phyloP scores from a whole-genome alignment of 495 filamentous ascomycete species.

The Xylaria scruposa region DNA sequence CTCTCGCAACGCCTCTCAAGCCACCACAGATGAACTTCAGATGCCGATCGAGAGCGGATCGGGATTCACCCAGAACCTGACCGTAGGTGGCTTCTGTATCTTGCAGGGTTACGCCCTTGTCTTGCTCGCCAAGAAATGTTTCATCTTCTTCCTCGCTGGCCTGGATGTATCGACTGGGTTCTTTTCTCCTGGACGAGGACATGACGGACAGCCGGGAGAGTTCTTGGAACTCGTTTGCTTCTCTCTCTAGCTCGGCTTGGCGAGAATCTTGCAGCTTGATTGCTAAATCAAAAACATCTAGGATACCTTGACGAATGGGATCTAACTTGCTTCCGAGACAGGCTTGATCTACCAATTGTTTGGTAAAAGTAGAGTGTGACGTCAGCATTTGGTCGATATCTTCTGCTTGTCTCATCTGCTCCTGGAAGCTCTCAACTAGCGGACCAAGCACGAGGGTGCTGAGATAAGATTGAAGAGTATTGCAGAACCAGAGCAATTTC shows the following conservation, averaged over 20 bases:
- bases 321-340: conserved; percentile 68
- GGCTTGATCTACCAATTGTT: conserved; percentile 66
- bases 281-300: conserved; percentile 66
- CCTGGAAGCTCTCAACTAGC: conserved; percentile 58
- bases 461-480: conserved; percentile 75
- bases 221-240: conserved; percentile 50
- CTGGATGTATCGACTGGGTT: conserved; percentile 39
- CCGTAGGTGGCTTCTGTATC: conserved; percentile 45
- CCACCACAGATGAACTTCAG: conserved; percentile 61
- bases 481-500: conserved; percentile 81
- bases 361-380: conserved; percentile 69
- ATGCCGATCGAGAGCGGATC: conserved; percentile 56
- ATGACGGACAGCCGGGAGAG: conserved; percentile 41
- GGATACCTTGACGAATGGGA: conserved; percentile 69
- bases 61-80: conserved; percentile 51
- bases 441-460: conserved; percentile 73
- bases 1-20: conserved; percentile 64
- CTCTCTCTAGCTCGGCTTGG: conserved; percentile 45
- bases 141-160: conserved; percentile 50
- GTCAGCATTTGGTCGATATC: conserved; percentile 85
- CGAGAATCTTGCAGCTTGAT: conserved; percentile 58
- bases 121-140: conserved; percentile 41
- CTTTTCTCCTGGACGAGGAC: conserved; percentile 33
- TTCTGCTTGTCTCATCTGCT: conserved; percentile 61
- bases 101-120: conserved; percentile 36